Conservation (phyloP, 208 protist species). For the Crithidia fasciculata region DNA sequence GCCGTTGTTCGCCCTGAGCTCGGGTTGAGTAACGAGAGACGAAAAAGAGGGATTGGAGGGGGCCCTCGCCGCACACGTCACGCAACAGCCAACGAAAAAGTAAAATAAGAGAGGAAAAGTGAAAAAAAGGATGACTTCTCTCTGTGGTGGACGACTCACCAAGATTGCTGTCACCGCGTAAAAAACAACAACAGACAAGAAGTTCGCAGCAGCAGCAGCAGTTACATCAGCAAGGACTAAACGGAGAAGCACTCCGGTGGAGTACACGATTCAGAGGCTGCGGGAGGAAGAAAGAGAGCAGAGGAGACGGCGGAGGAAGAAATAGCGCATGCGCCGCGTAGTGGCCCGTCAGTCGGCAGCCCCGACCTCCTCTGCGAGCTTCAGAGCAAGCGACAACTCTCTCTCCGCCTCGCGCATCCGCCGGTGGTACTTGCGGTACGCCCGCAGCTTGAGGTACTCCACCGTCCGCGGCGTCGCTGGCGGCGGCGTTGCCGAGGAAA, state of each 20-base stretch:
- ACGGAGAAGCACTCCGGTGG: not conserved
- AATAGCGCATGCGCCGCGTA: not conserved
- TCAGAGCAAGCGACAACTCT: conserved; percentile 28
- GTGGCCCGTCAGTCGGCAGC: not conserved
- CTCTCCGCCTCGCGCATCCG: conserved; percentile 31
- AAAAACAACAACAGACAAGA: too few species aligned
- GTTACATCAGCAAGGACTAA: too few species aligned
- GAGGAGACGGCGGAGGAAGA: not conserved
- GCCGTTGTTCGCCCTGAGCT: too few species aligned
- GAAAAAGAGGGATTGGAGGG: too few species aligned
- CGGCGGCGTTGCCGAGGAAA: not conserved
- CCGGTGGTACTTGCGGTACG: conserved; percentile 34
- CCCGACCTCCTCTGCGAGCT: conserved; percentile 18
- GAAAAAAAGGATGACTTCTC: too few species aligned
- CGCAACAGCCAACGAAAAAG: too few species aligned
- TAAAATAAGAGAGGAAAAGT: too few species aligned
- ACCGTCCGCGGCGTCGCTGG: conserved; percentile 7
- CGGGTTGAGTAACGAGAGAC: too few species aligned
- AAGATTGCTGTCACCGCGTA: too few species aligned
- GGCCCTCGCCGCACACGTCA: too few species aligned
- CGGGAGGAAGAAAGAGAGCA: not conserved
- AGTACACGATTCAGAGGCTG: not conserved
- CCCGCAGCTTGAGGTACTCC: conserved; percentile 28
- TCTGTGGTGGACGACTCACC: too few species aligned
- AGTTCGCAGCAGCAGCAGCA: too few species aligned